Percentiles rank a stretch among this genome's conserved stretches.
Evolutionary conservation across 2,329 filamentous ascomycete species (phyloP).

Genomic region (Apiospora pterosperma): DNA sequence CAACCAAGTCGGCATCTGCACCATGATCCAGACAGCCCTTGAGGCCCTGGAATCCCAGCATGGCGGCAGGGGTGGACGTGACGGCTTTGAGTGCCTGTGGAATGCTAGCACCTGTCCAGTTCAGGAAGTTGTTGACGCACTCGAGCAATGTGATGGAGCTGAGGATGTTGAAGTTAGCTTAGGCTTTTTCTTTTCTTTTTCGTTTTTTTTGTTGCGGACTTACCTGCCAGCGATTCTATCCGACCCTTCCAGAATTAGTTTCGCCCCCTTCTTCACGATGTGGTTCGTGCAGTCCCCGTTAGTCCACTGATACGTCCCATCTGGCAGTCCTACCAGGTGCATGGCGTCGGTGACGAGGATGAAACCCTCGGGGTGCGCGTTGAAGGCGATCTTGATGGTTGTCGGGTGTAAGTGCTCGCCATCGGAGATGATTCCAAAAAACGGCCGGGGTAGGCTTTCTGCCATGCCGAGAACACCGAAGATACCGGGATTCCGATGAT

Average conservation of each 20-base stretch:
- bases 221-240: constrained; percentile 74
- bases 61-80: constrained; percentile 71
- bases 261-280: constrained; percentile 67
- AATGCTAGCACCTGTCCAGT: constrained; percentile 67
- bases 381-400: constrained; percentile 84
- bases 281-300: constrained; percentile 60
- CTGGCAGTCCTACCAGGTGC: constrained; percentile 78
- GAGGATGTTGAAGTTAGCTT: not conserved
- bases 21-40: constrained; percentile 66
- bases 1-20: constrained; percentile 66
- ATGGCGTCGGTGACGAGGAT: constrained; percentile 92
- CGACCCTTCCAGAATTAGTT: constrained; percentile 74
- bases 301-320: constrained; percentile 83
- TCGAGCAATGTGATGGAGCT: constrained; percentile 73
- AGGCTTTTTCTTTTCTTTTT: not conserved
- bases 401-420: constrained; percentile 88
- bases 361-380: constrained; percentile 78
- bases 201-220: constrained; percentile 23
- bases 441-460: constrained; percentile 60
- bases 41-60: constrained; percentile 64
- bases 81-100: constrained; percentile 69
- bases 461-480: constrained; percentile 78
- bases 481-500: constrained; percentile 87
- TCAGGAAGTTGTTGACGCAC: constrained; percentile 77
- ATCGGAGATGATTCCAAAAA: constrained; percentile 86